Base-by-base conservation (phyloP, 148 eudicot species). In the Polygonum aviculare region DNA sequence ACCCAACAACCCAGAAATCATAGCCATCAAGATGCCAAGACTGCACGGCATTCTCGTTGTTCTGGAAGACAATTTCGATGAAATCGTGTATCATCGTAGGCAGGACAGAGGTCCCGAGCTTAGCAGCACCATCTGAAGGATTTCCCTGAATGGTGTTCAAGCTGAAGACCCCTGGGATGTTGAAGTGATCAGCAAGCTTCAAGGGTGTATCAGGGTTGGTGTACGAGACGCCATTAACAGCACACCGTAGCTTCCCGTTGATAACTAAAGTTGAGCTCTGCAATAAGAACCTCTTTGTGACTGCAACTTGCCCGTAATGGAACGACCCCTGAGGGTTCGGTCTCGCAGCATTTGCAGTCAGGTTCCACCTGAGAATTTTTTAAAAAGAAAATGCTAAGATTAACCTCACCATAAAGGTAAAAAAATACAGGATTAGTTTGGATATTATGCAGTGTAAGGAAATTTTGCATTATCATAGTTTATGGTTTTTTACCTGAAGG, bases 1-100 rank as follows among this genome's bases (percentile, higher is more conserved):
- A 95, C 97, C 94, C 97, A 57, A 93, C 97, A 79, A 86, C 93
- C 99, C 99, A 96, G 83, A 93, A 93, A 78, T 93, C 99, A 85
- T 96, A 93, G 51, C 99, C 99, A 81, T 93, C 97, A 78, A 96
- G 94, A 87, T 96, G 99, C 98, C 97, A 93, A 33, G 98, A 89
- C 71, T 93, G 98, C 82, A 90, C 50, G 12, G 81, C 36, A 35
- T 79, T 82, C 81, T 93, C 99, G 35, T 88, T 83, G 72, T 93
- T 88, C 75, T 92, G 98, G 85, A 92, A 94, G 55, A 94, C 88
- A 26, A 94, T 63, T 79, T 94, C 97, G 21, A 92, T 79, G 83
- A 92, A 92, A 31, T 94, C 96, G 35, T 94, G 98, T 63, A 81
- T 90, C 12, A 73, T n/a, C 38, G 84, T 40, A 19, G 84, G 84